These are phyloP conservation scores for Porogramme epimiltina DNA, from an alignment of 1,284 basidiomycete species.

Conservation along the genomic window DNA sequence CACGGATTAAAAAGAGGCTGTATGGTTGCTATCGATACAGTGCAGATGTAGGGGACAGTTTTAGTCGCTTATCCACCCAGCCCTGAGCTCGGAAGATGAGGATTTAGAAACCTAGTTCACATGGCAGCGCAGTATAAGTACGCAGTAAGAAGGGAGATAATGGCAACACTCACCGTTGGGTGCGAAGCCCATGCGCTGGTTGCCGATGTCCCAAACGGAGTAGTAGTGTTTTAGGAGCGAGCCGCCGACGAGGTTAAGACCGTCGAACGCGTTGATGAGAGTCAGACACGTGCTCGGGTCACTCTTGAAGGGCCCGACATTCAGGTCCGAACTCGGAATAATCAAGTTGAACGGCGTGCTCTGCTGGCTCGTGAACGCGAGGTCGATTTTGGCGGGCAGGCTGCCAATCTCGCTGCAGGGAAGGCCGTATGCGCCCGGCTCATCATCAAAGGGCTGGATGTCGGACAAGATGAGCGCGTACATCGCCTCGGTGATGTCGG, in stretches of 20 bases:
- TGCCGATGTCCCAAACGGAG: conserved; percentile 54
- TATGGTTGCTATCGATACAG: too few species aligned
- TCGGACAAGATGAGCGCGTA: conserved; percentile 58
- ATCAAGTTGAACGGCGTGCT: conserved; percentile 53
- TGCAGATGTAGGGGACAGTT: too few species aligned
- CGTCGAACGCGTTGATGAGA: conserved; percentile 57
- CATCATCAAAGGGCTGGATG: conserved; percentile 48
- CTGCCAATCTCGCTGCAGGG: conserved; percentile 47
- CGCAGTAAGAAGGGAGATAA: too few species aligned
- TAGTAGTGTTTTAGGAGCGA: conserved; percentile 60
- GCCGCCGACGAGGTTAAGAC: conserved; percentile 50
- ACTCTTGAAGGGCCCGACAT: conserved; percentile 54
- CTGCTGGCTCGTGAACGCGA: conserved; percentile 49
- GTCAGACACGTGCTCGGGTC: conserved; percentile 51
- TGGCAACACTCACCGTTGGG: conserved; percentile 33
- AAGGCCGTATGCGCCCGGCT: conserved; percentile 59
- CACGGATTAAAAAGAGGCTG: too few species aligned
- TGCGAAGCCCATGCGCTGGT: conserved; percentile 52
- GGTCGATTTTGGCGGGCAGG: conserved; percentile 50
- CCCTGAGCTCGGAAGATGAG: too few species aligned
- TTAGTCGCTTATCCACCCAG: too few species aligned
- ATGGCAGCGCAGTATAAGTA: too few species aligned
- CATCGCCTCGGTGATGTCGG: conserved; percentile 51
- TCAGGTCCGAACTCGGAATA: conserved; percentile 55
- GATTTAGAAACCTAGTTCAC: too few species aligned